Evolutionary conservation across 2,329 filamentous ascomycete genomes (phyloP).

Genomic region (Xylariaceae sp.): DNA sequence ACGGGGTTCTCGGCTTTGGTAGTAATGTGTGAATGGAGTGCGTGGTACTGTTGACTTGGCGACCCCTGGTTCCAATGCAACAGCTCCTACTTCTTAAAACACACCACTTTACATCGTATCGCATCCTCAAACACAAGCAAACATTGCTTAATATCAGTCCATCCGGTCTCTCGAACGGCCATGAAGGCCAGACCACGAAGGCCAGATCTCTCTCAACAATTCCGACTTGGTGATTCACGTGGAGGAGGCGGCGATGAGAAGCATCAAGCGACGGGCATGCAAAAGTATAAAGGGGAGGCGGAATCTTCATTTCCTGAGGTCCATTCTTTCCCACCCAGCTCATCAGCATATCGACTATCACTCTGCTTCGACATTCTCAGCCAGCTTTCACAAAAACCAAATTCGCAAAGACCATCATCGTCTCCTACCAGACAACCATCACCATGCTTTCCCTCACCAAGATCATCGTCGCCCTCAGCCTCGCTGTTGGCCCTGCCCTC

Average conservation of each 20-base stretch:
- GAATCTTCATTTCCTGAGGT: background rate
- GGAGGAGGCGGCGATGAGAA: background rate
- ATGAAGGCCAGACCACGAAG: too few relatives aligned
- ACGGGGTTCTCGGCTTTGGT: background rate
- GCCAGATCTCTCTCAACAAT: background rate
- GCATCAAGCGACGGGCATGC: background rate
- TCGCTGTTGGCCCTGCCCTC: slow-evolving; percentile 14
- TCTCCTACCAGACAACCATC: background rate
- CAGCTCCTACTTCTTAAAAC: background rate
- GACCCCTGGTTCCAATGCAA: background rate
- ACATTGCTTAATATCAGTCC: background rate
- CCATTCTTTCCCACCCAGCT: background rate
- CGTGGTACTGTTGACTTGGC: background rate
- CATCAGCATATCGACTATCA: background rate
- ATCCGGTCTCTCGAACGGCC: background rate
- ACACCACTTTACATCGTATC: background rate
- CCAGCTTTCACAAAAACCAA: background rate
- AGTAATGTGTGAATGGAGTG: background rate
- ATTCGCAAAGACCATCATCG: background rate
- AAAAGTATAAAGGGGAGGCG: background rate
- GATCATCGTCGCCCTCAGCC: slow-evolving; percentile 16
- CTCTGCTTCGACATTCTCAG: background rate
- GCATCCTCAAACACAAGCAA: background rate
- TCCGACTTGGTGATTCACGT: background rate
- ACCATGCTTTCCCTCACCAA: slow-evolving; percentile 14